Base-by-base conservation (phyloP, 2,329 filamentous ascomycete species). In the Chalaropsis ovoidea region DNA sequence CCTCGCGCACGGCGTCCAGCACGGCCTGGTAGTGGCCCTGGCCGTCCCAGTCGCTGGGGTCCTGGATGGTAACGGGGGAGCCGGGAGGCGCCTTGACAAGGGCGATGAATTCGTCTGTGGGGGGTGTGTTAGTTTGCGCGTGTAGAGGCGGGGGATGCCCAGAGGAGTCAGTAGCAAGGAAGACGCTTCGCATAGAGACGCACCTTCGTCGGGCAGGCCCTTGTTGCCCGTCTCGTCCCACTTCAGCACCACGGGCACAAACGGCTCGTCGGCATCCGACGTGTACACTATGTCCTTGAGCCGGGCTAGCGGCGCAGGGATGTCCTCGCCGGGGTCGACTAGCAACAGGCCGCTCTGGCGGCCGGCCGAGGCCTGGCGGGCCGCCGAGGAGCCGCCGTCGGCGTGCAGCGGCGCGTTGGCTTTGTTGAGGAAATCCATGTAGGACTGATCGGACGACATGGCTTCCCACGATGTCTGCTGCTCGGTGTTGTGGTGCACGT, bases 231-330 rank as follows among this genome's bases (percentile, higher is more conserved):
- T 75, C 68, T 81, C 80, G 22, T 78, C 74, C 76, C 82, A 89
- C 69, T 79, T 80, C 70, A 95, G 74, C 64, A 82, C 84, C 5
- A 96, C 89, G 2, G 85, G 84, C 73, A 88, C 85, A 75, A 95
- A 96, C 3, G 87, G 86, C 78, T 95, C 90, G 73, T 96, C 91
- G 39, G 89, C 85, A 67, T 96, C 92, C 68, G 87, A 94, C 17
- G 83, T 75, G 74, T 94, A 95, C n/a, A 63, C 24, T 72, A 87
- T 86, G 54, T 80, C 81, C 62, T 81, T 76, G 62, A 80, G 77
- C 64, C 76, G 76, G 65, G 76, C 75, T 64, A 92, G 79, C 2
- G 76, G 75, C 62, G 77, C 75, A 6, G 91, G 89, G 64, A 91
- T 80, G 67, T 80, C 74, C 63, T 81, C 79, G 69, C 81, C 79